These are phyloP conservation scores for Blastocystis hominis DNA, from an alignment of 352 stramenopile genomes.

Conservation along the genomic window DNA sequence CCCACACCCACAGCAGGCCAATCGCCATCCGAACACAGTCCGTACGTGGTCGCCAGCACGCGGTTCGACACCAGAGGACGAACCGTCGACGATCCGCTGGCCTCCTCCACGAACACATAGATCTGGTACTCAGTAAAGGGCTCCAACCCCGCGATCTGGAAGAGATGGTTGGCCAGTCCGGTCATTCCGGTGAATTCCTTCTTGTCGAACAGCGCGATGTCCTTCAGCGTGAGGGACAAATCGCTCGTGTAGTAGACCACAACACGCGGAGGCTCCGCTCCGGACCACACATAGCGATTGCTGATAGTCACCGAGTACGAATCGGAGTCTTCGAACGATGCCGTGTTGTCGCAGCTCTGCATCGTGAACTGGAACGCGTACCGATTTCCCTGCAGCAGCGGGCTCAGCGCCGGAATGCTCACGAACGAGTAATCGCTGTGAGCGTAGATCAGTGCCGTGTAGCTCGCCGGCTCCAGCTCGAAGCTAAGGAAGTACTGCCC, in stretches of 20 bases:
- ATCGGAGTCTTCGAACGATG: background rate
- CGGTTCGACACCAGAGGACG: background rate
- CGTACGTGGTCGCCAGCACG: background rate
- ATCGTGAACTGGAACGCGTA: conserved; percentile 11
- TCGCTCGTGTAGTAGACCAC: background rate
- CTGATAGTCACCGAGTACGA: background rate
- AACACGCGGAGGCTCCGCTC: too few relatives aligned
- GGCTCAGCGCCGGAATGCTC: background rate
- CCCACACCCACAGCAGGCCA: background rate
- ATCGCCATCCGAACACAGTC: background rate
- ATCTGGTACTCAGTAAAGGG: background rate
- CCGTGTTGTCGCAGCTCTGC: background rate
- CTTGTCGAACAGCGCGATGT: background rate
- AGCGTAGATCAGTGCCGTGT: background rate
- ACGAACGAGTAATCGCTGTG: background rate
- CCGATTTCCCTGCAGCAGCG: background rate
- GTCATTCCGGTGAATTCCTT: background rate
- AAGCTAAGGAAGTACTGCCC: background rate
- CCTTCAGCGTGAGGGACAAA: background rate
- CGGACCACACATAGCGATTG: conserved; percentile 2
- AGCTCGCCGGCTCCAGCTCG: background rate
- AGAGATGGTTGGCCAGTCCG: background rate
- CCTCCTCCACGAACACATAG: background rate
- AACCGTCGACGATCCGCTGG: background rate
- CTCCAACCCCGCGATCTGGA: background rate